Evolutionary conservation across 257 asterid genomes (phyloP), one percentile per base, ranked within the genome.

Genomic region (Craterostigma plantagineum): DNA sequence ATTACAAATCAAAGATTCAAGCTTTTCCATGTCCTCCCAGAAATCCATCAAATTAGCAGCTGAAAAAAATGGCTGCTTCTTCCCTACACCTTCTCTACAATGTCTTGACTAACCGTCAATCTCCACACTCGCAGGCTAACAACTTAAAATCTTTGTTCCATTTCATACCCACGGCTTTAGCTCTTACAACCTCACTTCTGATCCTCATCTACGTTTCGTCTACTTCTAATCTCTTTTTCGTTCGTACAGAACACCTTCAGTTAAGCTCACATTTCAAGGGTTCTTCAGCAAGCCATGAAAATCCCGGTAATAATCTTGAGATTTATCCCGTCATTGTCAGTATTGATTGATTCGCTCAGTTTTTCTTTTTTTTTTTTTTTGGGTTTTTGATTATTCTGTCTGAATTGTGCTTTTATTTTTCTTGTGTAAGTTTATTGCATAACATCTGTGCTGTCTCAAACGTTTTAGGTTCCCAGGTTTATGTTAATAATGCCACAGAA

Each of bases 131-230:
- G 23, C 50, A 54, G 18, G 5, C 48, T 30, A 55, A 35, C 58
- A 43, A 65, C 3, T 53, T 65, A 34, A 76, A 61, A 52, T 47
- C 67, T 40, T 42, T 58, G 10, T 64, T 83, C 65, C 57, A 67
- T 44, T 58, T 74, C 48, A 43, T 85, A 56, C 94, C 83, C 41
- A 64, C 81, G 10, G 60, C 78, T 62, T 65, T 80, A 55, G 83
- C 82, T 67, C 77, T 85, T 27, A 45, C 75, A 38, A 72, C 91
- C 47, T 70, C 73, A 46, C 68, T 76, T 27, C 65, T 63, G 58
- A 62, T 77, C 54, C 57, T 80, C 36, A 66, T 72, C 60, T 80
- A 80, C 58, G 68, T 77, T 51, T 69, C 72, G 45, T 76, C 68
- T 45, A 76, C 85, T 45, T 76, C 93, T 33, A 67, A 55, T 46